Conservation (phyloP, 169 alveolate species). For the Plasmodium knowlesi region DNA sequence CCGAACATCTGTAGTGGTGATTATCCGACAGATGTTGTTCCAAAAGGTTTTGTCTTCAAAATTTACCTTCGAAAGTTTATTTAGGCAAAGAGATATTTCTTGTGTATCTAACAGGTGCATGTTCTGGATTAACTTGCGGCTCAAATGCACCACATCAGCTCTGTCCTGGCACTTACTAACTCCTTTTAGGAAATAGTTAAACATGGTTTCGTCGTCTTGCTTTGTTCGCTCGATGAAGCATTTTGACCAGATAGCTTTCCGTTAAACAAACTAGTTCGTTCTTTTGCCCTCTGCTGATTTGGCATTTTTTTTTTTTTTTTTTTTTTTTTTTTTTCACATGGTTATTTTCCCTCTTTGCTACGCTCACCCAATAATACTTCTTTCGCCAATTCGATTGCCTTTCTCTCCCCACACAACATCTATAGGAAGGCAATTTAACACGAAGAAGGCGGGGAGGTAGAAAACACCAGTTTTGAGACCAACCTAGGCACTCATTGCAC, state of each 20-base stretch:
- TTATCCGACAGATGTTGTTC: slow-evolving; percentile 15
- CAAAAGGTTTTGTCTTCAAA: slow-evolving; percentile 46
- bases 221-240: not conserved
- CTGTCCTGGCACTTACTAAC: slow-evolving; percentile 32
- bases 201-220: slow-evolving; percentile 25
- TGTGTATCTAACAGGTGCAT: slow-evolving; percentile 29
- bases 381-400: not conserved
- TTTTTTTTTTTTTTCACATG: not conserved
- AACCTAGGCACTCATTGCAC: not conserved
- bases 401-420: not conserved
- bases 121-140: slow-evolving; percentile 27
- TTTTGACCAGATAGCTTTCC: not conserved
- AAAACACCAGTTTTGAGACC: not conserved
- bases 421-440: not conserved
- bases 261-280: too few relatives aligned
- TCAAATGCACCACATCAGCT: slow-evolving; percentile 41
- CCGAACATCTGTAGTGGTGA: slow-evolving; percentile 25
- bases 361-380: not conserved
- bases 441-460: not conserved
- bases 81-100: slow-evolving; percentile 60
- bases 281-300: not conserved
- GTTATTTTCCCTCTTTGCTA: not conserved
- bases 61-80: slow-evolving; percentile 31
- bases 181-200: slow-evolving; percentile 49
- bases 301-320: too few relatives aligned